Base-by-base conservation (phyloP, 306 rosid species). In the Mimosa bimucronata region DNA sequence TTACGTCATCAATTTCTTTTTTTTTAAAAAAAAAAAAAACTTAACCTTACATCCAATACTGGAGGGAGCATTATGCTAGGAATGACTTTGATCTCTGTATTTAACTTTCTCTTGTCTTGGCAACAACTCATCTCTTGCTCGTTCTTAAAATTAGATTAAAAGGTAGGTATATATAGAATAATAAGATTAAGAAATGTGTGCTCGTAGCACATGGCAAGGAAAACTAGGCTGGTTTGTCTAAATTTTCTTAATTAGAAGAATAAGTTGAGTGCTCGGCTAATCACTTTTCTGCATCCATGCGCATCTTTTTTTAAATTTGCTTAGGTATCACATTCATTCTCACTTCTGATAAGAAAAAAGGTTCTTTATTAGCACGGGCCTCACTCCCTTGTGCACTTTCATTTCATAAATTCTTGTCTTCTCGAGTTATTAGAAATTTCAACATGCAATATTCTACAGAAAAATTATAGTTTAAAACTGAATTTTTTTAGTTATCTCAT, bases 161-260 rank as follows among this genome's bases (percentile, higher is more conserved):
- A 19, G 4, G 50, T 12, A 50, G 40, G 34, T 4, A 26, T 18
- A 26, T 18, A 48, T 9, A 6, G 60, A 30, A 3, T 11, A 53
- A 21, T 38, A 48, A 37, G 3, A 74, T n/a, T 69, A 74, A 60
- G 31, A 82, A 30, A 46, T 15, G 61, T 66, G 69, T 52, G 69
- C 53, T 71, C 18, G 74, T 37, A 19, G 80, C 80, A 84, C 87
- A 72, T 73, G 87, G 80, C 77, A 71, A 53, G 71, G 73, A 9
- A 77, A 45, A 55, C 76, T 19, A 26, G 80, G 81, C 48, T 69
- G 83, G 61, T 65, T 26, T 64, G 52, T 50, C 26, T 69, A 58
- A 57, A 65, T 77, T 74, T 71, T 78, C 73, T 65, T 73, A 71
- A 71, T 79, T 71, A 23, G 78, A 65, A 74, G 62, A 57, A 76